A percentile compares a stretch with the other conserved stretches of the same genome.
phyloP scores from a whole-genome alignment of 768 basidiomycete species.

The Mycena chlorophos region DNA sequence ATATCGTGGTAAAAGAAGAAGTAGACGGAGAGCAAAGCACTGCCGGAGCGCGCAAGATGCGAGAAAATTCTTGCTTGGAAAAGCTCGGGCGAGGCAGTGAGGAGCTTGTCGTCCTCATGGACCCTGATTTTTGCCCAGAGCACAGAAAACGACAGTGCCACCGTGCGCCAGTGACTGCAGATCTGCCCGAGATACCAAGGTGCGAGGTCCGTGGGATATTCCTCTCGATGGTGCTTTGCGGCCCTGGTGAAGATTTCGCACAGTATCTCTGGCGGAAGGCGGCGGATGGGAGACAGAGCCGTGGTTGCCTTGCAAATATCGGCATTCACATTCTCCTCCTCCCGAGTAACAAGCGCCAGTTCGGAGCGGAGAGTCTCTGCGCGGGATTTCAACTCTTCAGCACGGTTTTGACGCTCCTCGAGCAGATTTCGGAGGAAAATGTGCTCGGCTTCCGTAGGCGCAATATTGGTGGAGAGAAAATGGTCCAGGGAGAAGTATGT shows the following conservation, averaged over 20 bases:
- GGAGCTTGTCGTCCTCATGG: neutral
- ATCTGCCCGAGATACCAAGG: neutral
- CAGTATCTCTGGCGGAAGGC: constrained; percentile 21
- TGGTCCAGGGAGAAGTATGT: no score
- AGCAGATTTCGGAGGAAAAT: neutral
- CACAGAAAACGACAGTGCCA: neutral
- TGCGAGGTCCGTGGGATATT: neutral
- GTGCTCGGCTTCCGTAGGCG: neutral
- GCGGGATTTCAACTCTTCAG: neutral
- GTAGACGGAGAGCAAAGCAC: neutral
- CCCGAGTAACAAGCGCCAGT: neutral
- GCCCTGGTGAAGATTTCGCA: constrained; percentile 15
- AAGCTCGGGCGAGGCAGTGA: neutral
- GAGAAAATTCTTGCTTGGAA: neutral
- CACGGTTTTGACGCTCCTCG: neutral
- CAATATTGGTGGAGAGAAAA: neutral
- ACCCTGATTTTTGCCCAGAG: neutral
- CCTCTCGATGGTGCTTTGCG: neutral
- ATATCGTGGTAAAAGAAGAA: neutral
- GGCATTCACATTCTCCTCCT: neutral
- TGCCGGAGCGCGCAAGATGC: neutral
- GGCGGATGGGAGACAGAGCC: constrained; percentile 17
- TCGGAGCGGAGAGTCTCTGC: neutral
- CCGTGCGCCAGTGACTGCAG: neutral
- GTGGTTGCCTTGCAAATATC: neutral